phyloP scores from a whole-genome alignment of 768 basidiomycete species.

The Leccinum boreale region DNA sequence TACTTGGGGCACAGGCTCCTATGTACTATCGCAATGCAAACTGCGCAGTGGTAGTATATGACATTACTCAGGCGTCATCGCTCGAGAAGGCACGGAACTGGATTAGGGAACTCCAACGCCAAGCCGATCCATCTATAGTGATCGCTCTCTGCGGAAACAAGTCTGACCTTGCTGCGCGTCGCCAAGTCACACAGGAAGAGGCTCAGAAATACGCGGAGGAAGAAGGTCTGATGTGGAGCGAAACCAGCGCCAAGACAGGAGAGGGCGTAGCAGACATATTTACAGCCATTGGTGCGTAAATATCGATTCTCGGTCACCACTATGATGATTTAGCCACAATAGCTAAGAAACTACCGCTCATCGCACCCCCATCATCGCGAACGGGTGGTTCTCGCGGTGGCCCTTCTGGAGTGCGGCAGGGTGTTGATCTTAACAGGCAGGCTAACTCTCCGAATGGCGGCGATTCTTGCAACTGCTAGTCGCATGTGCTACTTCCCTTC shows the following conservation, averaged over 20 bases:
- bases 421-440: slow-evolving; percentile 82
- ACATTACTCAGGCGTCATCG: slow-evolving; percentile 90
- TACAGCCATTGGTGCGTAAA: slow-evolving; percentile 71
- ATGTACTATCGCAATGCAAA: slow-evolving; percentile 98
- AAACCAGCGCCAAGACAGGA: slow-evolving; percentile 88
- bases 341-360: slow-evolving; percentile 91
- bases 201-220: slow-evolving; percentile 91
- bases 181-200: slow-evolving; percentile 84
- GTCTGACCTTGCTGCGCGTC: slow-evolving; percentile 77
- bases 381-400: slow-evolving; percentile 49
- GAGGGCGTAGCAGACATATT: slow-evolving; percentile 87
- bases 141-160: slow-evolving; percentile 98
- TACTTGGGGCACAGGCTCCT: slow-evolving; percentile 56
- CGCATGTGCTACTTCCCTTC: slow-evolving; percentile 7
- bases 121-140: slow-evolving; percentile 95
- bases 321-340: slow-evolving; percentile 5
- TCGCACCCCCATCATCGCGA: slow-evolving; percentile 64
- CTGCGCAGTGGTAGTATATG: slow-evolving; percentile 92
- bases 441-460: slow-evolving; percentile 43
- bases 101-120: slow-evolving; percentile 95
- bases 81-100: slow-evolving; percentile 94
- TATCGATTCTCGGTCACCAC: not conserved
- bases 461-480: slow-evolving; percentile 77
- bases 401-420: slow-evolving; percentile 52
- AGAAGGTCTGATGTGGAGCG: slow-evolving; percentile 90